Evolutionary conservation across 2,329 filamentous ascomycete species (phyloP).

Genomic region (Neoarthrinium moseri): DNA sequence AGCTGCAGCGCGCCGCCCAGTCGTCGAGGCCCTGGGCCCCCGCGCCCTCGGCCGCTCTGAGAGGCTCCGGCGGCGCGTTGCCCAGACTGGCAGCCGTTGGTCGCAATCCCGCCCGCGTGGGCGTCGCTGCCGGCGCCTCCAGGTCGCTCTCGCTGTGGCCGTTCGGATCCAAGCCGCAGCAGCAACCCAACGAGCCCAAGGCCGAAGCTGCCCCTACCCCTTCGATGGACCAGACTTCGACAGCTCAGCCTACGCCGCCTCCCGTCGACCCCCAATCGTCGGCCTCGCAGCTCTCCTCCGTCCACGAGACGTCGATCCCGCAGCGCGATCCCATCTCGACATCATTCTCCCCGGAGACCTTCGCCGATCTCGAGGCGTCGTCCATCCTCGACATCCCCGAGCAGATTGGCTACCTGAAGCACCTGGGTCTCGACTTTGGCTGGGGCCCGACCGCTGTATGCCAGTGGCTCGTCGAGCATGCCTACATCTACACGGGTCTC

Average conservation of each 20-base stretch:
- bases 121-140: constrained; percentile 21
- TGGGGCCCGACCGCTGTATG: constrained; percentile 74
- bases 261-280: neutral
- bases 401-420: constrained; percentile 77
- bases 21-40: constrained; percentile 9
- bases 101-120: constrained; percentile 11
- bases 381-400: constrained; percentile 64
- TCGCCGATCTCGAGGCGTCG: constrained; percentile 30
- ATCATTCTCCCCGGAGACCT: constrained; percentile 28
- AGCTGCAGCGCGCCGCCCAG: constrained; percentile 10
- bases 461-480: constrained; percentile 76
- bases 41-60: constrained; percentile 8
- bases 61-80: constrained; percentile 13
- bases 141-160: constrained; percentile 30
- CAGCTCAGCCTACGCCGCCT: constrained; percentile 2
- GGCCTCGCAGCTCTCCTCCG: neutral
- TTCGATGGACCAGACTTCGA: constrained; percentile 13
- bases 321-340: constrained; percentile 13
- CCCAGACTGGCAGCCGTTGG: constrained; percentile 16
- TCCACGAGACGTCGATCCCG: constrained; percentile 14
- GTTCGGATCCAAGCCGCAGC: constrained; percentile 23
- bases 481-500: constrained; percentile 72
- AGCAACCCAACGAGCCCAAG: constrained; percentile 11
- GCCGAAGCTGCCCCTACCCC: constrained; percentile 10
- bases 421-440: constrained; percentile 84